Conservation (phyloP, 495 filamentous ascomycete species). For the Lasiosphaeris hirsuta region DNA sequence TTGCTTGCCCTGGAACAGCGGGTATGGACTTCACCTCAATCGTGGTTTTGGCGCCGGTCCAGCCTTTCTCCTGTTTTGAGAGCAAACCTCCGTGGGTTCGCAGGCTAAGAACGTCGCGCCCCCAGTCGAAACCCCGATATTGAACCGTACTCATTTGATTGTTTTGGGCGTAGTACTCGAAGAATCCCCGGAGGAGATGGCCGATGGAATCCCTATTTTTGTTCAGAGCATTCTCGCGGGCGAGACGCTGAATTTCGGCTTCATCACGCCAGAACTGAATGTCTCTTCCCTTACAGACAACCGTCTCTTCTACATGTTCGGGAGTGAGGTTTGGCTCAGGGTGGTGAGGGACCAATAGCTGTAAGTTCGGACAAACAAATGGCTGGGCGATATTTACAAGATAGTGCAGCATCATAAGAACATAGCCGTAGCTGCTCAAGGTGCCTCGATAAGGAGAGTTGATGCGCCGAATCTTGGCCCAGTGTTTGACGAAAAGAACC, state of each 20-base stretch:
- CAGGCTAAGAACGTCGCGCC: slow-evolving; percentile 64
- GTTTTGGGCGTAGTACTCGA: slow-evolving; percentile 69
- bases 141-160: slow-evolving; percentile 38
- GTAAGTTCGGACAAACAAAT: slow-evolving; percentile 77
- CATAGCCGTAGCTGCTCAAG: slow-evolving; percentile 81
- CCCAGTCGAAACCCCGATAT: slow-evolving; percentile 64
- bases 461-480: slow-evolving; percentile 77
- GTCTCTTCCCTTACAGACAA: slow-evolving; percentile 52
- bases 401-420: slow-evolving; percentile 91
- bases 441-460: slow-evolving; percentile 80
- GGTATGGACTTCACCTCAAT: slow-evolving; percentile 26
- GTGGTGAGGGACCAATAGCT: slow-evolving; percentile 47
- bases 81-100: slow-evolving; percentile 65
- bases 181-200: slow-evolving; percentile 68
- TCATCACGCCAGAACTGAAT: slow-evolving; percentile 70
- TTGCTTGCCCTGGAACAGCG: not conserved
- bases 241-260: slow-evolving; percentile 52
- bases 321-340: slow-evolving; percentile 37
- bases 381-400: slow-evolving; percentile 74
- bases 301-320: slow-evolving; percentile 37
- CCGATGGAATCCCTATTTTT: slow-evolving; percentile 61
- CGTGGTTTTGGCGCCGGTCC: slow-evolving; percentile 66
- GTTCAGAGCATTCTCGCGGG: slow-evolving; percentile 50
- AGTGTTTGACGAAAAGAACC: slow-evolving; percentile 78
- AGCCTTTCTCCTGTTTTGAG: slow-evolving; percentile 69